Conservation (phyloP, 2,329 filamentous ascomycete species). For the Colletotrichum spinosum region DNA sequence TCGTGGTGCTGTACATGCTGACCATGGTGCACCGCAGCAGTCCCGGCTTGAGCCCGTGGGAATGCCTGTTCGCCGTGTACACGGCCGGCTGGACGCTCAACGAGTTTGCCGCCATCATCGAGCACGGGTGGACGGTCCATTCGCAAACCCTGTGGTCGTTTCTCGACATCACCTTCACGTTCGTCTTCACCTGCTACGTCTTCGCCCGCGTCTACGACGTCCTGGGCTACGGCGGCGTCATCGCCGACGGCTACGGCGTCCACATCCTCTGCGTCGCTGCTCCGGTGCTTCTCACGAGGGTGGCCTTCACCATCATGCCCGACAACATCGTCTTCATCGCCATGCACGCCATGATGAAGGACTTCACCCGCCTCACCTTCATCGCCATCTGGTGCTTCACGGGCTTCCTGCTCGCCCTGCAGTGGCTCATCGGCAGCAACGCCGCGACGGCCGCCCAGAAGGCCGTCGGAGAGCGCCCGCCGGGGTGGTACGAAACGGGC, state of each 20-base stretch:
- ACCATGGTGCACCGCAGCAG: slow-evolving; percentile 71
- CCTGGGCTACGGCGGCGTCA: slow-evolving; percentile 29
- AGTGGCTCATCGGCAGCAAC: slow-evolving; percentile 65
- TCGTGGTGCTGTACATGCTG: slow-evolving; percentile 71
- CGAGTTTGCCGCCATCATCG: slow-evolving; percentile 73
- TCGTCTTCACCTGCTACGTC: slow-evolving; percentile 72
- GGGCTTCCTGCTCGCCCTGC: slow-evolving; percentile 76
- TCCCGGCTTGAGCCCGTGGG: slow-evolving; percentile 58
- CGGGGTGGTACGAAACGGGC: slow-evolving; percentile 65
- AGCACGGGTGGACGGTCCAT: slow-evolving; percentile 75
- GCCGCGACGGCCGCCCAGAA: slow-evolving; percentile 41
- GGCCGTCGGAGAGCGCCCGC: background rate
- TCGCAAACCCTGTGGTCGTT: slow-evolving; percentile 82
- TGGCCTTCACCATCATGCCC: slow-evolving; percentile 79
- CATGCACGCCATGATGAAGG: slow-evolving; percentile 78
- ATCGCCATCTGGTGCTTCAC: slow-evolving; percentile 70
- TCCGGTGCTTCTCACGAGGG: slow-evolving; percentile 74
- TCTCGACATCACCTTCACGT: slow-evolving; percentile 74
- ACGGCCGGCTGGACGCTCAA: slow-evolving; percentile 76
- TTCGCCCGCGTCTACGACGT: slow-evolving; percentile 67
- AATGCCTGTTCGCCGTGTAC: slow-evolving; percentile 73
- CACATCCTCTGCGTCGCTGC: slow-evolving; percentile 75
- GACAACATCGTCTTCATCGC: slow-evolving; percentile 83
- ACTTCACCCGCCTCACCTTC: slow-evolving; percentile 75
- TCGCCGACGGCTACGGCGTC: slow-evolving; percentile 66